A percentile compares a stretch with the other conserved stretches of the same genome.
These are phyloP conservation scores for Solanum pinnatisectum DNA, from an alignment of 257 asterid species.

Conservation along the genomic window DNA sequence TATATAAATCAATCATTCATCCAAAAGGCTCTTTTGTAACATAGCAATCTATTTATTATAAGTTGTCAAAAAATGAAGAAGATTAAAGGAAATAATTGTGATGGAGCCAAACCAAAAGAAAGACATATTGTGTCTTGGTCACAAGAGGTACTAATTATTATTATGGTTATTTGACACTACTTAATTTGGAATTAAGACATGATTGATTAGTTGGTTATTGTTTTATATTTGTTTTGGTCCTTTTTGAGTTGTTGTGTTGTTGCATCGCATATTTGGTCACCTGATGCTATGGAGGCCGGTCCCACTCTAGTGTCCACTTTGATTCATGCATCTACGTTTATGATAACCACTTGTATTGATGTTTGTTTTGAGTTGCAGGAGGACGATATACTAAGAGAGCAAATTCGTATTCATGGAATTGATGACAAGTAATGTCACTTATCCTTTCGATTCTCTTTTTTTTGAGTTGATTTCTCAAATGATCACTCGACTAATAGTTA, in stretches of 20 bases:
- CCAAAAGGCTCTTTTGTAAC: conserved; percentile 39
- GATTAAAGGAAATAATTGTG: conserved; percentile 8
- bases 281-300: too few relatives aligned
- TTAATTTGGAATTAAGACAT: not conserved
- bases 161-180: not conserved
- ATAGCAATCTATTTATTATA: conserved; percentile 6
- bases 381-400: conserved; percentile 90
- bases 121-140: conserved; percentile 98
- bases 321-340: too few relatives aligned
- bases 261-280: not conserved
- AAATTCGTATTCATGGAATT: conserved; percentile 72
- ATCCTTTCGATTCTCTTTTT: not conserved
- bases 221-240: not conserved
- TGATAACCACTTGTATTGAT: not conserved
- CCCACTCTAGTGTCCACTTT: too few relatives aligned
- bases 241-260: conserved; percentile 10
- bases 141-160: conserved; percentile 48
- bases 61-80: conserved; percentile 42
- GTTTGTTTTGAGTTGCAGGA: conserved; percentile 43
- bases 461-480: too few relatives aligned
- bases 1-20: conserved; percentile 39
- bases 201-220: not conserved
- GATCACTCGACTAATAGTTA: too few relatives aligned
- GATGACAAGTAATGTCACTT: conserved; percentile 49
- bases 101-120: conserved; percentile 47